These are phyloP conservation scores for Melaleuca quinquenervia DNA, from an alignment of 345 rosid genomes.

Conservation along the genomic window DNA sequence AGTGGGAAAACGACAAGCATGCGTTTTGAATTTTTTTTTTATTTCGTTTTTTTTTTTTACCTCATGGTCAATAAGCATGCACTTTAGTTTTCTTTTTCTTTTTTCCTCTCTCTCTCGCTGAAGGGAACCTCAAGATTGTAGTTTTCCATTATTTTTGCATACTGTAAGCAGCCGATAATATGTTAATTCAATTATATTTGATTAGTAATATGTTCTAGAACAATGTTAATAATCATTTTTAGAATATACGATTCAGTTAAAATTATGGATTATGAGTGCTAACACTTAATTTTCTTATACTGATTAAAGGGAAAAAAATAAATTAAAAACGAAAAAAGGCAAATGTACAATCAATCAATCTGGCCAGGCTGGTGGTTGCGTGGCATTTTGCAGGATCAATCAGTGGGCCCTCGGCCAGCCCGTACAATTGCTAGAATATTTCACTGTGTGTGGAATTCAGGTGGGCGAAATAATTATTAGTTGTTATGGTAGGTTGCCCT, in stretches of 20 bases:
- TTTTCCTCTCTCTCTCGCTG: too few species aligned
- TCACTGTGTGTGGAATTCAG: background rate
- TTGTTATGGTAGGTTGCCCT: background rate
- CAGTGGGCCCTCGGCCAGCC: background rate
- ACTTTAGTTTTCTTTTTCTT: background rate
- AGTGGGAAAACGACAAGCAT: background rate
- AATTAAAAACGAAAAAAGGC: too few species aligned
- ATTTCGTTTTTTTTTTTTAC: background rate
- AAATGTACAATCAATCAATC: background rate
- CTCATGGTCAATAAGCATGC: background rate
- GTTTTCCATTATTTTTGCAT: too few species aligned
- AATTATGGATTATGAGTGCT: background rate
- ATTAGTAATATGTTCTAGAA: background rate
- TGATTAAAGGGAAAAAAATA: background rate
- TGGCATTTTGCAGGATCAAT: background rate
- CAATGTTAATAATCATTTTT: background rate
- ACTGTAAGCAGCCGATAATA: too few species aligned
- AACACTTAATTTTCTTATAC: background rate
- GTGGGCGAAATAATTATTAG: background rate
- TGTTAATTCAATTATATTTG: too few species aligned
- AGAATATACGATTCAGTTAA: background rate
- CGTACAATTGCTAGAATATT: background rate
- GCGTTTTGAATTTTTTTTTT: background rate
- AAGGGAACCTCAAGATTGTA: too few species aligned
- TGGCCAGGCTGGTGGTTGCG: background rate